These are phyloP conservation scores for Penicillium flavigenum DNA, from an alignment of 495 filamentous ascomycete species.

Conservation along the genomic window DNA sequence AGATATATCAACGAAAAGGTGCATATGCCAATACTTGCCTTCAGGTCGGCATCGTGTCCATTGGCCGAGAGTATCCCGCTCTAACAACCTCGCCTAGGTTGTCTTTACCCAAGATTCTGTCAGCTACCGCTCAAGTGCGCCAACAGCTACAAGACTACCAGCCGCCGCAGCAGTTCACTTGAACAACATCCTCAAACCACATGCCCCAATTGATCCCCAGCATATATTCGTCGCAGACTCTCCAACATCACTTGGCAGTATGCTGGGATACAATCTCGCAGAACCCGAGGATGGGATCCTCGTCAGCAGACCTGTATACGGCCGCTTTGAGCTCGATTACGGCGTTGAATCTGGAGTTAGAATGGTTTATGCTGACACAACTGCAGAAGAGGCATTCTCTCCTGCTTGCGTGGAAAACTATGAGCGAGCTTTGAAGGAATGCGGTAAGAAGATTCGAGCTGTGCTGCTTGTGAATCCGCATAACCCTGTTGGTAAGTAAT, in stretches of 20 bases:
- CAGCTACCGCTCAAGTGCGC: slow-evolving; percentile 34
- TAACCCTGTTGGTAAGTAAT: slow-evolving; percentile 42
- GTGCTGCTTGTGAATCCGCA: slow-evolving; percentile 41
- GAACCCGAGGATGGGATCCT: slow-evolving; percentile 47
- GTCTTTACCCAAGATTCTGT: slow-evolving; percentile 29
- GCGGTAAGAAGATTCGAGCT: slow-evolving; percentile 24
- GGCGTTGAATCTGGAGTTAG: slow-evolving; percentile 36
- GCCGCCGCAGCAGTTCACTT: slow-evolving; percentile 36
- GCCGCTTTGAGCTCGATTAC: slow-evolving; percentile 43
- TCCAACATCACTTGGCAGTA: slow-evolving; percentile 36
- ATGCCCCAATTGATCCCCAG: slow-evolving; percentile 30
- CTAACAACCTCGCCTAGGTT: slow-evolving; percentile 20
- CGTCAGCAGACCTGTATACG: slow-evolving; percentile 42
- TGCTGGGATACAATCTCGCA: slow-evolving; percentile 43
- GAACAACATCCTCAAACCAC: slow-evolving; percentile 39
- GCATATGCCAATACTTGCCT: neutral
- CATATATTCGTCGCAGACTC: slow-evolving; percentile 41
- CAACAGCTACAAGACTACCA: slow-evolving; percentile 30
- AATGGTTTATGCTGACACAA: slow-evolving; percentile 38
- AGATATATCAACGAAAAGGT: slow-evolving; percentile 39
- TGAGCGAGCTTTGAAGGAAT: slow-evolving; percentile 26
- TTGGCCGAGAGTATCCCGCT: neutral
- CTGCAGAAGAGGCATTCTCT: slow-evolving; percentile 31
- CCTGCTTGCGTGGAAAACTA: slow-evolving; percentile 32
- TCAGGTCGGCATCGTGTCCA: neutral